phyloP scores from a whole-genome alignment of 192 early-diverging fungal species.

The Polychytrium aggregatum region DNA sequence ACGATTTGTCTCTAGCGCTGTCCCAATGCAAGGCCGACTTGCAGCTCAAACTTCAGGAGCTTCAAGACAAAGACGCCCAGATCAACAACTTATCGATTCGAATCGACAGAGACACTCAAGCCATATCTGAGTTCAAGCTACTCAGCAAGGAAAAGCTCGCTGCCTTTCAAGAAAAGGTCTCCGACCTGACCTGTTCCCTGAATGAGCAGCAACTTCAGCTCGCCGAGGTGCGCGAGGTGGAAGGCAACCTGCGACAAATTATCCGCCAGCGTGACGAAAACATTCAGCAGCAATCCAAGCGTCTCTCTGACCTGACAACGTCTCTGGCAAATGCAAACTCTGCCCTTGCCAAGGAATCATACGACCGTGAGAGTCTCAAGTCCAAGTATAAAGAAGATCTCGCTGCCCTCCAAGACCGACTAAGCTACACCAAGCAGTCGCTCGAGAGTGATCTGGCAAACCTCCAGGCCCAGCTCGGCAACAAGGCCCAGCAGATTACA shows the following conservation, averaged over 20 bases:
- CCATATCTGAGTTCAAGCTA: conserved; percentile 21
- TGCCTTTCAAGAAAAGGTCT: conserved; percentile 25
- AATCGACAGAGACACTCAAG: conserved; percentile 16
- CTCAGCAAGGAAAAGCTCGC: conserved; percentile 29
- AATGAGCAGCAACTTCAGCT: conserved; percentile 27
- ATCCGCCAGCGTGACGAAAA: conserved; percentile 23
- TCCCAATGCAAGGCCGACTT: conserved; percentile 9
- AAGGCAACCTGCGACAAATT: conserved; percentile 14
- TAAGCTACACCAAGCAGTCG: conserved; percentile 21
- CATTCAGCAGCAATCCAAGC: conserved; percentile 11
- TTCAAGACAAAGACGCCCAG: conserved; percentile 13
- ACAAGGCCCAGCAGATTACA: conserved; percentile 13
- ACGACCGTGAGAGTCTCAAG: conserved; percentile 21
- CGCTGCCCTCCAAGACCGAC: conserved; percentile 36
- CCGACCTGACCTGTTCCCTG: conserved; percentile 22
- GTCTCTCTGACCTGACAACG: conserved; percentile 15
- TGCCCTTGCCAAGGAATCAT: conserved; percentile 9
- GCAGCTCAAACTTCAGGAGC: conserved; percentile 6
- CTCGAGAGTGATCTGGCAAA: conserved; percentile 31
- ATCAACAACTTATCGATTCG: conserved; percentile 16
- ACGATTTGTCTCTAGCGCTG: too few species aligned
- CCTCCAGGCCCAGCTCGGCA: conserved; percentile 19
- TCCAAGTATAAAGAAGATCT: conserved; percentile 35
- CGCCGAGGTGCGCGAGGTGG: conserved; percentile 18
- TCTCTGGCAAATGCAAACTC: conserved; percentile 8